phyloP scores from a whole-genome alignment of 495 filamentous ascomycete genomes.

The Echria macrotheca region DNA sequence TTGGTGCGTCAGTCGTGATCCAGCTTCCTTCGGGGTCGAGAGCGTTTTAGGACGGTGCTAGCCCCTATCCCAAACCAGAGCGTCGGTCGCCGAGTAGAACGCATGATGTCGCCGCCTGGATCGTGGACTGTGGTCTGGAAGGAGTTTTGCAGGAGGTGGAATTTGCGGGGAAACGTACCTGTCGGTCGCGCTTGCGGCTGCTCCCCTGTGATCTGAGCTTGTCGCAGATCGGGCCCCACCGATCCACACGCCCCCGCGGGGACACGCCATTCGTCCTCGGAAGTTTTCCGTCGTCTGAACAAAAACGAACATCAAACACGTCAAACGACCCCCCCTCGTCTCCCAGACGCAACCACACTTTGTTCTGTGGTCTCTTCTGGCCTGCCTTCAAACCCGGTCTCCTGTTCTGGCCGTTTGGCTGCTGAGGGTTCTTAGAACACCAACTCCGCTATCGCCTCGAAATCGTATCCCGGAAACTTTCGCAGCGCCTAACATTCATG shows the following conservation, averaged over 20 bases:
- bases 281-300: background rate
- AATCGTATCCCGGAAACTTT: background rate
- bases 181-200: slow-evolving; percentile 1
- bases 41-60: too few species aligned
- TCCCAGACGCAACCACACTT: background rate
- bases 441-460: too few species aligned
- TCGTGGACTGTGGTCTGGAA: too few species aligned
- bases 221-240: slow-evolving; percentile 4
- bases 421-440: too few species aligned
- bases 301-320: background rate
- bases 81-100: too few species aligned
- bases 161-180: too few species aligned
- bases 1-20: too few species aligned
- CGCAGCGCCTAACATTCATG: background rate
- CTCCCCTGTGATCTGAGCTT: background rate
- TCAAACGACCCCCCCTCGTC: background rate
- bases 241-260: background rate
- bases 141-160: too few species aligned
- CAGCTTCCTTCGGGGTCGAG: too few species aligned
- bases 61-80: too few species aligned
- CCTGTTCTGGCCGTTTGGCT: background rate
- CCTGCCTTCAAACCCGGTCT: background rate
- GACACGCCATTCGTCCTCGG: background rate
- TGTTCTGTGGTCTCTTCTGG: background rate
- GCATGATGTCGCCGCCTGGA: too few species aligned